Percentiles rank a stretch among this genome's conserved stretches.
These are phyloP conservation scores for Corynespora cassiicola DNA, from an alignment of 2,329 filamentous ascomycete species.

Conservation along the genomic window DNA sequence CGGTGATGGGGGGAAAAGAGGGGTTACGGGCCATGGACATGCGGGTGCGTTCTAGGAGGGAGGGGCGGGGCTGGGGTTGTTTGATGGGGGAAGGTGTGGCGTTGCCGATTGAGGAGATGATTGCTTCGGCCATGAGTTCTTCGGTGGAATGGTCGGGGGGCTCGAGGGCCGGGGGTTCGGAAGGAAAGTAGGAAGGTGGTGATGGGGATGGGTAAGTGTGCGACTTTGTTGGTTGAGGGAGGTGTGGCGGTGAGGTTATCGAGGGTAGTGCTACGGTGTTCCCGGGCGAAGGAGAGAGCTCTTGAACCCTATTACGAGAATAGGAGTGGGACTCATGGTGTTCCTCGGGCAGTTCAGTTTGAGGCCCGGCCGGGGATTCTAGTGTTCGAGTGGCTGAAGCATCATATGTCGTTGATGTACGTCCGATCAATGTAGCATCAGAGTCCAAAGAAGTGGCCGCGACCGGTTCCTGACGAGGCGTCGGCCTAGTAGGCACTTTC, in stretches of 20 bases:
- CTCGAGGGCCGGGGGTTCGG: slow-evolving; percentile 26
- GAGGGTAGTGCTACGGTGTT: too few species aligned
- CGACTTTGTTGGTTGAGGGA: slow-evolving; percentile 2
- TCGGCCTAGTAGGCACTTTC: slow-evolving; percentile 15
- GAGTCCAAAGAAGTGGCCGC: slow-evolving; percentile 30
- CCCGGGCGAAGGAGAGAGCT: slow-evolving; percentile 5
- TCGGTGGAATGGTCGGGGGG: slow-evolving; percentile 24
- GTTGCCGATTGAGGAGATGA: slow-evolving; percentile 46
- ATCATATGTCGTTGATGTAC: slow-evolving; percentile 22
- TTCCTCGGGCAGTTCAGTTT: too few species aligned
- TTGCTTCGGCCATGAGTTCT: slow-evolving; percentile 45
- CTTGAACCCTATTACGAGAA: too few species aligned
- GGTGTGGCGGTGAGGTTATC: slow-evolving; percentile 5
- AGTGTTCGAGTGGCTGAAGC: slow-evolving; percentile 5
- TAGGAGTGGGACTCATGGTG: slow-evolving; percentile 3
- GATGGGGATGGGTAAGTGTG: slow-evolving; percentile 15
- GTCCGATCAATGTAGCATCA: slow-evolving; percentile 32
- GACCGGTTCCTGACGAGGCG: slow-evolving; percentile 9
- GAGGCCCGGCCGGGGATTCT: slow-evolving; percentile 6
- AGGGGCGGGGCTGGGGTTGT: slow-evolving; percentile 44
- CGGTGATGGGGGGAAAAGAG: slow-evolving; percentile 31
- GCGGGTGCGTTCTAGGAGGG: slow-evolving; percentile 55
- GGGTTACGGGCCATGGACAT: slow-evolving; percentile 51
- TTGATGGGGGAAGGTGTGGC: slow-evolving; percentile 51
- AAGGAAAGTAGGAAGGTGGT: slow-evolving; percentile 23